These are phyloP conservation scores for Amniculicola lignicola DNA, from an alignment of 495 filamentous ascomycete species.

Conservation along the genomic window DNA sequence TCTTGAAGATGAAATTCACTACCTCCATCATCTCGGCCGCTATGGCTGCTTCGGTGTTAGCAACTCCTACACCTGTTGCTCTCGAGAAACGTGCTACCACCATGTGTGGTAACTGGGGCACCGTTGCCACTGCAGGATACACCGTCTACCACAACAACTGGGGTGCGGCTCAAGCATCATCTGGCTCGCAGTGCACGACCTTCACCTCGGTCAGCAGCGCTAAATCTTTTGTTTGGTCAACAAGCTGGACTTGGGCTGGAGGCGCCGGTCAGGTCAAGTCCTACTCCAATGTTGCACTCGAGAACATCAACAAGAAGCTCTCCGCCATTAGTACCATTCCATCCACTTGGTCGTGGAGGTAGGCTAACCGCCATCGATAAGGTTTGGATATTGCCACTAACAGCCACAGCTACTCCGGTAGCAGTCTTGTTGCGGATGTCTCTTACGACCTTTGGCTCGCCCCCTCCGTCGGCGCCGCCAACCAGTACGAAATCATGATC, in stretches of 20 bases:
- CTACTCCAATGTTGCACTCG: conserved; percentile 4
- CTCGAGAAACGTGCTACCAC: conserved; percentile 4
- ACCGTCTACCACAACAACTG: conserved; percentile 15
- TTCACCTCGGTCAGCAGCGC: background rate
- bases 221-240: conserved; percentile 18
- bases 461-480: conserved; percentile 43
- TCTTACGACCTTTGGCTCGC: conserved; percentile 64
- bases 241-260: conserved; percentile 15
- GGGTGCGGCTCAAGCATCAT: conserved; percentile 1
- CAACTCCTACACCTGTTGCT: background rate
- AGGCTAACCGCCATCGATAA: too few relatives aligned
- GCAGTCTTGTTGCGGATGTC: conserved; percentile 57
- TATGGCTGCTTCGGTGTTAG: background rate
- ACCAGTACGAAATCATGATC: conserved; percentile 71
- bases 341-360: conserved; percentile 1
- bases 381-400: too few relatives aligned
- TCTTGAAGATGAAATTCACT: conserved; percentile 14
- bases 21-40: background rate
- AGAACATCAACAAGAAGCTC: background rate
- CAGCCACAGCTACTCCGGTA: conserved; percentile 56
- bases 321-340: background rate
- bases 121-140: conserved; percentile 3
- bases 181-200: conserved; percentile 14
- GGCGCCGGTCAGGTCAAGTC: conserved; percentile 5
- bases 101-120: conserved; percentile 15